Percentiles rank a stretch among this genome's conserved stretches.
phyloP scores from a whole-genome alignment of 176 grass and related monocot species.

The Urochloa ruziziensis region DNA sequence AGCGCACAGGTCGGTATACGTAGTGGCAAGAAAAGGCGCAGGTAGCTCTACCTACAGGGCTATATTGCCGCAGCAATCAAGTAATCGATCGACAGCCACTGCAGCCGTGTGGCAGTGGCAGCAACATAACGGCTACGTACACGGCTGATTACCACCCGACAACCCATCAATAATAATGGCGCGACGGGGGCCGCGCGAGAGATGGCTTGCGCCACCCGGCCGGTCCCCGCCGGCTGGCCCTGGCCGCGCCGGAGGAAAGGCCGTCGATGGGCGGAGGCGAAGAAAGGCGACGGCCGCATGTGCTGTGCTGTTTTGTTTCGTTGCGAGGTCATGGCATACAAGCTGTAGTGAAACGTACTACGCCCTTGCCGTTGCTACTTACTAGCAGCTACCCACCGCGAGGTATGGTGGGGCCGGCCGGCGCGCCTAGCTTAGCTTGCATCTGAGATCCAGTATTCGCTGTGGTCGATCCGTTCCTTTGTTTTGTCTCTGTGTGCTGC shows the following conservation, averaged over 20 bases:
- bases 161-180: constrained; percentile 6
- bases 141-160: no score
- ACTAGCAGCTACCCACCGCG: not conserved
- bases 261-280: not conserved
- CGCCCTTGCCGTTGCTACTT: constrained; percentile 2
- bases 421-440: not conserved
- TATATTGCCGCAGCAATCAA: no score
- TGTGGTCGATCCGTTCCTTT: not conserved
- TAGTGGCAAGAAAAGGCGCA: not conserved
- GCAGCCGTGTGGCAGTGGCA: not conserved
- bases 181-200: not conserved
- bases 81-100: not conserved
- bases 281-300: not conserved
- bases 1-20: no score
- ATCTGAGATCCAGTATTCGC: not conserved
- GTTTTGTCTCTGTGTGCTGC: not conserved
- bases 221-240: not conserved
- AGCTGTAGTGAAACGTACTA: not conserved
- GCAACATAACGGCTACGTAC: not conserved
- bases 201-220: not conserved
- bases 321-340: not conserved
- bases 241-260: not conserved
- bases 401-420: not conserved
- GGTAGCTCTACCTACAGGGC: not conserved
- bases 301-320: not conserved